Evolutionary conservation across 148 eudicot genomes (phyloP).

Genomic region (Heliamphora exappendiculata): DNA sequence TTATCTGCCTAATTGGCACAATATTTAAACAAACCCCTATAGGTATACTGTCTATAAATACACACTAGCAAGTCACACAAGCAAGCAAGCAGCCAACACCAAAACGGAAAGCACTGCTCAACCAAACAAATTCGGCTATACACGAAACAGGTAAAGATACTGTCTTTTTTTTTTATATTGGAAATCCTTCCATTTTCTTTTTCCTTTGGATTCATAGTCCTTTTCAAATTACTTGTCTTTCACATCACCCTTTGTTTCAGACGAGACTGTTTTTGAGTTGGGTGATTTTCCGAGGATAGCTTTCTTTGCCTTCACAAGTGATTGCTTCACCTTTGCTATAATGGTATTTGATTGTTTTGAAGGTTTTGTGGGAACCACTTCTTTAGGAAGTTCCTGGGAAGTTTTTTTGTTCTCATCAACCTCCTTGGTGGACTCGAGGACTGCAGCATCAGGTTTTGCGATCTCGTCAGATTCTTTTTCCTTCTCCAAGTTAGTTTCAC

Average conservation of each 20-base stretch:
- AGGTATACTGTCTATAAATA: constrained; percentile 1
- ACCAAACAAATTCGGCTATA: constrained; percentile 9
- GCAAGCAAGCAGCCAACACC: constrained; percentile 11
- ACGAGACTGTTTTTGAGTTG: constrained; percentile 43
- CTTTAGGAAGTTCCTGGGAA: constrained; percentile 28
- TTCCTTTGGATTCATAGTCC: not conserved
- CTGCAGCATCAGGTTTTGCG: constrained; percentile 12
- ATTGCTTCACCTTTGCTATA: constrained; percentile 69
- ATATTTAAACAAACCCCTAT: constrained; percentile 14
- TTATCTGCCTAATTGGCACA: not conserved
- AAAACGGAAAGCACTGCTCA: not conserved
- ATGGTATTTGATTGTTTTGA: constrained; percentile 56
- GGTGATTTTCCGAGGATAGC: constrained; percentile 82
- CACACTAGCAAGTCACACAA: constrained; percentile 5
- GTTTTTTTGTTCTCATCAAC: constrained; percentile 12
- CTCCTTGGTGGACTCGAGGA: constrained; percentile 12
- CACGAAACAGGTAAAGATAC: constrained; percentile 11
- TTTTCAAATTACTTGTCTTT: constrained; percentile 26
- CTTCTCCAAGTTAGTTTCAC: constrained; percentile 19
- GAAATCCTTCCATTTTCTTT: not conserved
- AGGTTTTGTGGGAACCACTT: constrained; percentile 43
- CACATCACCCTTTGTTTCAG: constrained; percentile 50
- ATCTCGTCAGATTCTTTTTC: constrained; percentile 21
- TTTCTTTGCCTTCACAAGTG: constrained; percentile 83
- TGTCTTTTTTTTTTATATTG: not conserved